Conservation (phyloP, 2,329 filamentous ascomycete genomes). For the Exophiala lecanii-corni region DNA sequence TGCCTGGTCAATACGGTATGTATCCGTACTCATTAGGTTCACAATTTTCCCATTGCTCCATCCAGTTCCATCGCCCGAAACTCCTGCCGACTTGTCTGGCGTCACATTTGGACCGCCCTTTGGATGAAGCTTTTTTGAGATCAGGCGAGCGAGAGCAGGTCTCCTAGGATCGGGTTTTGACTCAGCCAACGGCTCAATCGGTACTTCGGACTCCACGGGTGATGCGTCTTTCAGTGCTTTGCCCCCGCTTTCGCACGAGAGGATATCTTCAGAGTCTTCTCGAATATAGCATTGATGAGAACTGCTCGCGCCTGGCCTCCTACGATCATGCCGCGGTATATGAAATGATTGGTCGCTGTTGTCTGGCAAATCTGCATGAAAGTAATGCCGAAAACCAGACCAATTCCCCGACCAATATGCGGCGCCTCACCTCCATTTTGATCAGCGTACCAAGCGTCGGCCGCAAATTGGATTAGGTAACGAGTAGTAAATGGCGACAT, state of each 20-base stretch:
- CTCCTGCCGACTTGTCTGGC: slow-evolving; percentile 41
- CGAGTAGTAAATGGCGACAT: slow-evolving; percentile 79
- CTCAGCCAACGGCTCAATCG: slow-evolving; percentile 38
- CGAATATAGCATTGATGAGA: slow-evolving; percentile 81
- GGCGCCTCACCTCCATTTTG: slow-evolving; percentile 53
- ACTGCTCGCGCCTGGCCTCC: slow-evolving; percentile 78
- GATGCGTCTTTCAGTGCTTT: slow-evolving; percentile 45
- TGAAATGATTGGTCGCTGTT: slow-evolving; percentile 79
- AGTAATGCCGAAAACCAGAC: slow-evolving; percentile 78
- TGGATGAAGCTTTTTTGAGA: slow-evolving; percentile 39
- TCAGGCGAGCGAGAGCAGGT: slow-evolving; percentile 21
- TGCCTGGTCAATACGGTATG: slow-evolving; percentile 85
- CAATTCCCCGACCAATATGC: slow-evolving; percentile 68
- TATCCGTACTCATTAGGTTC: slow-evolving; percentile 93
- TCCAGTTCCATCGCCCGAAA: slow-evolving; percentile 67
- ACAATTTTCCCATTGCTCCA: slow-evolving; percentile 92
- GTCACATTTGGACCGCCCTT: slow-evolving; percentile 34
- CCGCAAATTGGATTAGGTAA: slow-evolving; percentile 80
- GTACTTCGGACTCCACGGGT: slow-evolving; percentile 44
- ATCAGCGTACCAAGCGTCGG: slow-evolving; percentile 68
- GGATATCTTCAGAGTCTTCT: slow-evolving; percentile 86
- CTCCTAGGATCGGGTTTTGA: slow-evolving; percentile 32
- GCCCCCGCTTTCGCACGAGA: slow-evolving; percentile 79
- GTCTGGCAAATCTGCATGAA: slow-evolving; percentile 81
- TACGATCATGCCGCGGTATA: slow-evolving; percentile 87